phyloP scores from a whole-genome alignment of 2,329 filamentous ascomycete genomes.

The Ophiocordyceps polyrhachis-furcata region DNA sequence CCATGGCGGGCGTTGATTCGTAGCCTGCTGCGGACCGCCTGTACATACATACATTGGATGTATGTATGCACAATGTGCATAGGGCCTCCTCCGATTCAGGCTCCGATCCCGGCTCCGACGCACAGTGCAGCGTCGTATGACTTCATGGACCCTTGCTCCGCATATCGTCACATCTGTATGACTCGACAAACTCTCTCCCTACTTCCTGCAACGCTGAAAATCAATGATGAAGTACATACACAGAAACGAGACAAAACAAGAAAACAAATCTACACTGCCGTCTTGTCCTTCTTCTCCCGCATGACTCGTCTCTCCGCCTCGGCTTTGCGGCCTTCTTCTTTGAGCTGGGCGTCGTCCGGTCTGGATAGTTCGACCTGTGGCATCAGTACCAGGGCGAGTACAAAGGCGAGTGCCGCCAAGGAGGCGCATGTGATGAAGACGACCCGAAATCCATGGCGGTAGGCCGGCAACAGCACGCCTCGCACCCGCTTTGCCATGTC shows the following conservation, averaged over 20 bases:
- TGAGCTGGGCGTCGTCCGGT: conserved; percentile 18
- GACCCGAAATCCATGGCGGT: conserved; percentile 16
- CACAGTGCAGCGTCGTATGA: background rate
- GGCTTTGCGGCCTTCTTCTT: conserved; percentile 13
- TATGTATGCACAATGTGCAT: too few relatives aligned
- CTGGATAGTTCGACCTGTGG: conserved; percentile 18
- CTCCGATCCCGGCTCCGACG: background rate
- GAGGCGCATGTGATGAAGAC: conserved; percentile 20
- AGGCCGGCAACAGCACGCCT: conserved; percentile 16
- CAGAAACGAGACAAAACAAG: background rate
- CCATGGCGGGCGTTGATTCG: background rate
- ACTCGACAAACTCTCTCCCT: background rate
- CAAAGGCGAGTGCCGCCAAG: conserved; percentile 16
- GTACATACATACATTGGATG: too few relatives aligned
- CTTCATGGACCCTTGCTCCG: too few relatives aligned
- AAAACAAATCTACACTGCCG: background rate
- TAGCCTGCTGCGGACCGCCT: too few relatives aligned
- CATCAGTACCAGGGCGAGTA: conserved; percentile 20
- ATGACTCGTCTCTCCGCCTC: conserved; percentile 5
- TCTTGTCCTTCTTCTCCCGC: background rate
- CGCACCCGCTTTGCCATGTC: conserved; percentile 13
- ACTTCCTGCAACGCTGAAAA: background rate
- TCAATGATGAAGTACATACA: background rate
- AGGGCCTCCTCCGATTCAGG: too few relatives aligned
- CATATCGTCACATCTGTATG: background rate